Conservation (phyloP, 495 filamentous ascomycete genomes). For the Penicillium samsonianum region DNA sequence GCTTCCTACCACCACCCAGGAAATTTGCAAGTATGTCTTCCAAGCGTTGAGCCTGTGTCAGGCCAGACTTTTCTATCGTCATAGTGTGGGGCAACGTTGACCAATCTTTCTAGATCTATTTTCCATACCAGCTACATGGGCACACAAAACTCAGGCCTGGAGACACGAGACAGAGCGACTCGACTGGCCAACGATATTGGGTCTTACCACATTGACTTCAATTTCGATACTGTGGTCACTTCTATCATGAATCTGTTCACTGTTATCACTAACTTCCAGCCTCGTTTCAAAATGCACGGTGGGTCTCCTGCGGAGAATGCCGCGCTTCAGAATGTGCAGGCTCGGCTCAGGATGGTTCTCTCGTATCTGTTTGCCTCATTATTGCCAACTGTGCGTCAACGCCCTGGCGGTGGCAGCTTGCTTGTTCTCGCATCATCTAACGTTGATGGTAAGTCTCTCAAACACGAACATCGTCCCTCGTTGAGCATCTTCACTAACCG, state of each 20-base stretch:
- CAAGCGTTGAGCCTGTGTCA: neutral
- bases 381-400: conserved; percentile 57
- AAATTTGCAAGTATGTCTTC: conserved; percentile 54
- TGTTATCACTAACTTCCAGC: conserved; percentile 54
- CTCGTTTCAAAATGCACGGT: conserved; percentile 69
- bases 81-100: neutral
- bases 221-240: conserved; percentile 69
- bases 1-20: conserved; percentile 56
- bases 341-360: conserved; percentile 75
- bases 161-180: conserved; percentile 72
- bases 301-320: conserved; percentile 62
- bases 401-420: conserved; percentile 55
- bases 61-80: neutral
- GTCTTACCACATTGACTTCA: conserved; percentile 69
- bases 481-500: conserved; percentile 13
- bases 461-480: neutral
- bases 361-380: conserved; percentile 74
- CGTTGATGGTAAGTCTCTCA: conserved; percentile 43
- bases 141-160: conserved; percentile 66
- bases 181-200: conserved; percentile 70
- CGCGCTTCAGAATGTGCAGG: conserved; percentile 82
- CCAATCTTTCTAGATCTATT: conserved; percentile 38
- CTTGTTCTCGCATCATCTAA: conserved; percentile 67
- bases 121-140: conserved; percentile 85
- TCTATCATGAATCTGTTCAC: conserved; percentile 57